Base-by-base conservation (phyloP, 257 asterid genomes). In the Catharanthus roseus region DNA sequence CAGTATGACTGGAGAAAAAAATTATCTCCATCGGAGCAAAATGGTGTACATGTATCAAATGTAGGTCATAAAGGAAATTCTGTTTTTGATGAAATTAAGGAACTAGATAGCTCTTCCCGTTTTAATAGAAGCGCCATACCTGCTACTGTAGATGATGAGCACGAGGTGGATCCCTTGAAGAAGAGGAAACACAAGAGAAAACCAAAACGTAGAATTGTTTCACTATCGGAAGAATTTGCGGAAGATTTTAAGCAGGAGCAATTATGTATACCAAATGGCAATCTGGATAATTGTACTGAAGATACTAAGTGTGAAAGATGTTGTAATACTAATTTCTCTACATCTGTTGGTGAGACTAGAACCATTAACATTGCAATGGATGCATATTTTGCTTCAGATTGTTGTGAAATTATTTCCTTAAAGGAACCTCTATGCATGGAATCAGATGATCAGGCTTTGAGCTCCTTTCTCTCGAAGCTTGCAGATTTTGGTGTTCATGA, bases 161-260 rank as follows among this genome's bases (percentile, higher is more conserved):
- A 78, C 45, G 85, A 79, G 51, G 75, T 72, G 57, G 83, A 74
- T 77, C 73, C 77, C 83, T 55, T 73, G 77, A 89, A 87, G 74
- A 84, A 82, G 82, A 79, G 76, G 67, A 77, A 77, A 72, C 56
- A 29, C 65, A 81, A 69, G 67, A 79, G 88, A 81, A 90, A 80
- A 75, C 77, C 85, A 38, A 78, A 79, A 70, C 85, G 83, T 75
- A 89, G 93, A 85, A 80, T 86, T 84, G 57, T 90, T 74, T 84
- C 91, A 74, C 85, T 93, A 72, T 81, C 78, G 0, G 96, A 83
- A 77, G 95, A 88, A 77, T 85, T 86, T 11, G 80, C 72, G 49
- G 73, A 38, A 38, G 78, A 72, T 45, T 75, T 71, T 69, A 80
- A 85, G 54, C 71, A 67, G 10, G 86, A 80, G 70, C 65, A 80